Base-by-base conservation (phyloP, 2,329 filamentous ascomycete genomes). In the Trichoderma sp. region DNA sequence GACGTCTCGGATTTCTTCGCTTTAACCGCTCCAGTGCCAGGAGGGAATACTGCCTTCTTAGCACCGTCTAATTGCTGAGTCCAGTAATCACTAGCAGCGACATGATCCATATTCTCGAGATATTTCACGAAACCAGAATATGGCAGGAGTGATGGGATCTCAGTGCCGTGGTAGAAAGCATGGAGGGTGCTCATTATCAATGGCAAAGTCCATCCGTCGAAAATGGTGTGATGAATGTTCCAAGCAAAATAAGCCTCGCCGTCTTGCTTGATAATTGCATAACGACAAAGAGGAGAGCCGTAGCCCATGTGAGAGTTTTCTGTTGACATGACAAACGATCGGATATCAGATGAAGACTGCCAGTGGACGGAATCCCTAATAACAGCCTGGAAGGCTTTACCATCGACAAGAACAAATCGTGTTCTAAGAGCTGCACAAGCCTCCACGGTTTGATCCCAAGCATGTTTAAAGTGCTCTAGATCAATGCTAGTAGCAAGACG, bases 381-480 rank as follows among this genome's bases (percentile, higher is more conserved):
- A 11, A 74, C 47, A 27, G 72, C 56, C 29, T 73, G 64, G 49
- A 66, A 47, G 13, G 64, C 35, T 31, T 49, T 29, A 14, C 70
- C 68, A 43, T 72, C 60, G 35, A 70, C 68, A 24, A 62, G 63
- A 10, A 74, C 68, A 10, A 75, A 71, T 21, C 74, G 68, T 1
- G 74, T 74, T 35, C 74, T 68, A 1, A 75, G 52, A 16, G 71
- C 71, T 5, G 71, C 62, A 35, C 73, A 74, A 13, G 58, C 31
- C 11, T 71, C 56, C 2, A 74, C 67, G 1, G 69, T 71, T 1
- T 70, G 49, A 27, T 74, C 70, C 74, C 74, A 75, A 2, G 70
- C 69, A 10, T 19, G 31, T 35, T 55, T 70, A 24, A 75, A 75
- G 13, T 56, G 65, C 0, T 35, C 53, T 21, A 72, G 16, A 5